Base-by-base conservation (phyloP, 441 rosid species). In the Pelargonium citronellum region DNA sequence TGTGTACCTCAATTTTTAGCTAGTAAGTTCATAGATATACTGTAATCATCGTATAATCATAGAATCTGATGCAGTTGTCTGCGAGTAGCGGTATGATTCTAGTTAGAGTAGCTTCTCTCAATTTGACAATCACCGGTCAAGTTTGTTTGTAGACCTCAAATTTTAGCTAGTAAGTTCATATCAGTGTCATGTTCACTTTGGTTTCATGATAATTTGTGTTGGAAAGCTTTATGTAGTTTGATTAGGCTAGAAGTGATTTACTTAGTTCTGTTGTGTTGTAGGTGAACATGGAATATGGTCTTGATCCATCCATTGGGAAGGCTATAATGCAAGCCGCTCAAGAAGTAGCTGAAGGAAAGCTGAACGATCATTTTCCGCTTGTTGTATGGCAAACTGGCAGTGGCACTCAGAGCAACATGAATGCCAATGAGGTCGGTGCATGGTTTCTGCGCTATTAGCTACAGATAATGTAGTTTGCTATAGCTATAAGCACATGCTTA, bases 331-430 rank as follows among this genome's bases (percentile, higher is more conserved):
- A 88, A 81, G 99, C 97, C 1, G 87, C 99, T 0, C 86, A 91
- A 46, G 96, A 94, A 83, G 97, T 94, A 2, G 96, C 99, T 0
- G 95, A 90, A 58, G 97, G 96, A 43, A 91, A 90, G 72, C 79
- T 94, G 53, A 89, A 79, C 8, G 96, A 91, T 80, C 97, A 91
- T 75, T 94, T 94, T 66, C 97, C 94, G 0, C 97, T 94, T 64
- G 95, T 91, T 63, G 86, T 94, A 5, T 94, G 99, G 99, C 99
- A 94, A 83, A 91, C 99, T 71, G 99, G 99, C 65, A 94, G 99
- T 78, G 97, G 99, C 27, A 94, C 99, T 77, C 99, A 94, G 78
- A 91, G 97, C 79, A 94, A 94, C 79, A 94, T 94, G 99, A 94
- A 94, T 76, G 99, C 99, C 62, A 94, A 94, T 75, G 99, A 94